Conservation (phyloP, 306 rosid genomes). For the Myrica gale region DNA sequence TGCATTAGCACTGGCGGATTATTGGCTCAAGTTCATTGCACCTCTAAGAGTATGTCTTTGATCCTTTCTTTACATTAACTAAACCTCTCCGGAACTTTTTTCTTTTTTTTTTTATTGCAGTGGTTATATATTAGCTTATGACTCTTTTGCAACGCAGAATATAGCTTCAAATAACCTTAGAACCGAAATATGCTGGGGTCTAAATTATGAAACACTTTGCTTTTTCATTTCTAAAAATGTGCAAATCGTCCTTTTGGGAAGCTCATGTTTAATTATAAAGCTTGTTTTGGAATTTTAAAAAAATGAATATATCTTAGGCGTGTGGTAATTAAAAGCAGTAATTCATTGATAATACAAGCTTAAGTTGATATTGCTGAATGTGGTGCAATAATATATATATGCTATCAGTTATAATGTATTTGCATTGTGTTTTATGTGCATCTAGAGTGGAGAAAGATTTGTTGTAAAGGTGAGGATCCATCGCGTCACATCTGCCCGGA, state of each 20-base stretch:
- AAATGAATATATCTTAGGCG: neutral
- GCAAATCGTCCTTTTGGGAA: neutral
- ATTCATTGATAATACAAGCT: neutral
- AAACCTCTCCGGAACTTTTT: neutral
- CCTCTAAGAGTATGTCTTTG: conserved; percentile 69
- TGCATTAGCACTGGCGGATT: conserved; percentile 71
- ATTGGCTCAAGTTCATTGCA: conserved; percentile 75
- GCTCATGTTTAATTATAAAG: too few relatives aligned
- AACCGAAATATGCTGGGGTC: neutral
- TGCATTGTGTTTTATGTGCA: conserved; percentile 25
- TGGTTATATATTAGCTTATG: conserved; percentile 6
- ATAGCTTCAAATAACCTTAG: conserved; percentile 3
- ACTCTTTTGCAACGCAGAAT: conserved; percentile 5
- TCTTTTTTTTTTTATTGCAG: too few relatives aligned
- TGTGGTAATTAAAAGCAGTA: neutral
- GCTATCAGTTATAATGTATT: neutral
- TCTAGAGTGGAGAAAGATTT: conserved; percentile 79
- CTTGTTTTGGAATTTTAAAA: neutral
- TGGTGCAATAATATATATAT: neutral
- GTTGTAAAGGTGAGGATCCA: conserved; percentile 61
- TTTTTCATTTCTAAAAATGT: neutral
- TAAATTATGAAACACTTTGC: neutral
- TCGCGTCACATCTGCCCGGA: conserved; percentile 67
- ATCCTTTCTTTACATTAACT: neutral
- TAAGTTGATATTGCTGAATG: conserved; percentile 1